Conservation (phyloP, 495 filamentous ascomycete genomes). For the Daldinia grandis region DNA sequence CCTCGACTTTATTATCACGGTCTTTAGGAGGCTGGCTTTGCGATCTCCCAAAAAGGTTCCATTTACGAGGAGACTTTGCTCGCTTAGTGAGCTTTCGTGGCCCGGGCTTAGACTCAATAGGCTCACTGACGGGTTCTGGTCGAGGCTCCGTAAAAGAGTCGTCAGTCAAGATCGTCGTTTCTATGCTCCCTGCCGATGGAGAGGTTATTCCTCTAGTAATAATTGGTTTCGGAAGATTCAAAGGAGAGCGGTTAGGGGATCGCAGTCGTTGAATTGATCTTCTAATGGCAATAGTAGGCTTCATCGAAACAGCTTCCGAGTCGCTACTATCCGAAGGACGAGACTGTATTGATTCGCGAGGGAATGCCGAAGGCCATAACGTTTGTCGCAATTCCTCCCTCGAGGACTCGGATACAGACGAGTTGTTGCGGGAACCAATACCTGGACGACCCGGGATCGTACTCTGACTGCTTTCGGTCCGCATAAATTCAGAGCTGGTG, state of each 20-base stretch:
- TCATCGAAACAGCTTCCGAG: constrained; percentile 52
- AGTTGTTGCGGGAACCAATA: constrained; percentile 57
- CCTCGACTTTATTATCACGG: constrained; percentile 49
- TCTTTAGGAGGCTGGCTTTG: constrained; percentile 61
- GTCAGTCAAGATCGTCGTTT: constrained; percentile 62
- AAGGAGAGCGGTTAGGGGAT: constrained; percentile 47
- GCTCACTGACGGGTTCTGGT: constrained; percentile 31
- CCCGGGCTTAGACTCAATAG: constrained; percentile 23
- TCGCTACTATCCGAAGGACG: constrained; percentile 63
- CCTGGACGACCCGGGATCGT: constrained; percentile 57
- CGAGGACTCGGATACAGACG: constrained; percentile 53
- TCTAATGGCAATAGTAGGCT: constrained; percentile 59
- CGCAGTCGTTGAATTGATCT: constrained; percentile 61
- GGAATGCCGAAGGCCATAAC: constrained; percentile 62
- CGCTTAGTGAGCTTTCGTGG: constrained; percentile 66
- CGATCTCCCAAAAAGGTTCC: constrained; percentile 84
- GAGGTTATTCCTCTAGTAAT: constrained; percentile 51
- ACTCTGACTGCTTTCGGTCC: constrained; percentile 72
- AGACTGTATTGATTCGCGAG: constrained; percentile 44
- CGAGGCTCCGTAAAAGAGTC: constrained; percentile 53
- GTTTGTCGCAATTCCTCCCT: constrained; percentile 51
- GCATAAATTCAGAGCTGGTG: constrained; percentile 59
- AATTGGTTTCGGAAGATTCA: constrained; percentile 55
- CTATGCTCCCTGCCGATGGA: constrained; percentile 58
- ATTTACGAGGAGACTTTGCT: constrained; percentile 69